Percentiles rank a stretch among this genome's conserved stretches.
Evolutionary conservation across 345 rosid species (phyloP).

Genomic region (Isatis tinctoria): DNA sequence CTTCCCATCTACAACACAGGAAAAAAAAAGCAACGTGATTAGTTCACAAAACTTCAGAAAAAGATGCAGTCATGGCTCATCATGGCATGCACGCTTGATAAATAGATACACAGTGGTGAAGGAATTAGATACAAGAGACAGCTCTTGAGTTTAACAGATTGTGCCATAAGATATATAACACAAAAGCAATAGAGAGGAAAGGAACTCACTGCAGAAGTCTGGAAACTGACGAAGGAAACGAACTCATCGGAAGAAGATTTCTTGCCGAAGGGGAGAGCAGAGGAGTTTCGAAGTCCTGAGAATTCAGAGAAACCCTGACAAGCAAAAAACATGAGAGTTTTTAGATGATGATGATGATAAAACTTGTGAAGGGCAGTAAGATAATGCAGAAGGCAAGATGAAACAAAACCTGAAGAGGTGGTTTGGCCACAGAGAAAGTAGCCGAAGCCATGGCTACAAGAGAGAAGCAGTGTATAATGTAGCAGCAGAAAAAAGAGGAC

Average conservation of each 20-base stretch:
- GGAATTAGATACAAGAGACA: background rate
- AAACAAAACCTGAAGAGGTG: constrained; percentile 65
- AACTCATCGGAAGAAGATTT: constrained; percentile 71
- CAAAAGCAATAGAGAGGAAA: background rate
- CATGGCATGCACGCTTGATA: constrained; percentile 16
- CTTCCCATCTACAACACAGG: constrained; percentile 48
- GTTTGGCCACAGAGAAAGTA: constrained; percentile 81
- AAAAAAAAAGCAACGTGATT: background rate
- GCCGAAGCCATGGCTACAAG: constrained; percentile 75
- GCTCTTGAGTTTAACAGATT: background rate
- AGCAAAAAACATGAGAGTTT: constrained; percentile 31
- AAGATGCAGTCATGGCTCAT: constrained; percentile 11
- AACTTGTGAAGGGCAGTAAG: background rate
- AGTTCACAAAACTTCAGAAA: background rate
- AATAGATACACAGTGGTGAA: constrained; percentile 3
- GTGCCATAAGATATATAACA: background rate
- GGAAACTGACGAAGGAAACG: constrained; percentile 59
- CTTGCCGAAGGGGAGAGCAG: constrained; percentile 59
- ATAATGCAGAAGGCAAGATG: background rate
- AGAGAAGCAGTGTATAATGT: constrained; percentile 11
- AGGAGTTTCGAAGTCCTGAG: constrained; percentile 67
- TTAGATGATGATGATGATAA: background rate
- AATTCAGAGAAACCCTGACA: constrained; percentile 71
- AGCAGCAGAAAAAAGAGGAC: constrained; percentile 10
- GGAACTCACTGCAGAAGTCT: constrained; percentile 73